Evolutionary conservation across 495 filamentous ascomycete species (phyloP).

Genomic region (Neurospora sp.): DNA sequence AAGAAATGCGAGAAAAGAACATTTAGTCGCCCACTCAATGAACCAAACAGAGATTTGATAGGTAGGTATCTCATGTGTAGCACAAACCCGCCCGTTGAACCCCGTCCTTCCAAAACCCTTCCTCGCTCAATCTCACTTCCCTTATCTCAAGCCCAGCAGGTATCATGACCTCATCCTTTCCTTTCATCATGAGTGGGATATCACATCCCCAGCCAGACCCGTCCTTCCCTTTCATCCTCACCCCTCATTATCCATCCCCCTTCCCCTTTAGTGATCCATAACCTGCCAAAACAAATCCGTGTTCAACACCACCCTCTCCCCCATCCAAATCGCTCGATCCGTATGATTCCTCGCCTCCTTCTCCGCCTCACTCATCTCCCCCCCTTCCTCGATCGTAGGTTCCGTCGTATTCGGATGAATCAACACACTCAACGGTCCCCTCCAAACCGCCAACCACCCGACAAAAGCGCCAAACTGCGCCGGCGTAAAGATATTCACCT

Average conservation of each 20-base stretch:
- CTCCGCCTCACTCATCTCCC: slow-evolving; percentile 14
- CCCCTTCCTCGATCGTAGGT: neutral
- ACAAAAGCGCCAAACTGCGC: slow-evolving; percentile 83
- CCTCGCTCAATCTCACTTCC: neutral
- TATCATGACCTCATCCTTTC: neutral
- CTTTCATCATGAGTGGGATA: no score
- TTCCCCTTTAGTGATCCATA: neutral
- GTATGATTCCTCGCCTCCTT: slow-evolving; percentile 57
- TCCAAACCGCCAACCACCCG: slow-evolving; percentile 72
- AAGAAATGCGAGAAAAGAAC: no score
- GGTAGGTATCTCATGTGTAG: neutral
- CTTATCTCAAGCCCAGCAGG: neutral
- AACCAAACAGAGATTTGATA: no score
- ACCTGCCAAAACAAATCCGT: slow-evolving; percentile 45
- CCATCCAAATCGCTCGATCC: slow-evolving; percentile 77
- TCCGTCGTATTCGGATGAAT: slow-evolving; percentile 70
- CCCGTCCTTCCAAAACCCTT: neutral
- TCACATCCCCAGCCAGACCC: neutral
- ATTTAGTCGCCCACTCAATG: no score
- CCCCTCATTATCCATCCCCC: neutral
- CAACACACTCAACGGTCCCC: slow-evolving; percentile 70
- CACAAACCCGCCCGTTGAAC: neutral
- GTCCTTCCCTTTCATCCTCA: neutral
- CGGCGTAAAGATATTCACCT: slow-evolving; percentile 80
- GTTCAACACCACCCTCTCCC: slow-evolving; percentile 61